Evolutionary conservation across 768 basidiomycete species (phyloP), one percentile per base, ranked within the genome.

Genomic region (Lentinula detonsa): DNA sequence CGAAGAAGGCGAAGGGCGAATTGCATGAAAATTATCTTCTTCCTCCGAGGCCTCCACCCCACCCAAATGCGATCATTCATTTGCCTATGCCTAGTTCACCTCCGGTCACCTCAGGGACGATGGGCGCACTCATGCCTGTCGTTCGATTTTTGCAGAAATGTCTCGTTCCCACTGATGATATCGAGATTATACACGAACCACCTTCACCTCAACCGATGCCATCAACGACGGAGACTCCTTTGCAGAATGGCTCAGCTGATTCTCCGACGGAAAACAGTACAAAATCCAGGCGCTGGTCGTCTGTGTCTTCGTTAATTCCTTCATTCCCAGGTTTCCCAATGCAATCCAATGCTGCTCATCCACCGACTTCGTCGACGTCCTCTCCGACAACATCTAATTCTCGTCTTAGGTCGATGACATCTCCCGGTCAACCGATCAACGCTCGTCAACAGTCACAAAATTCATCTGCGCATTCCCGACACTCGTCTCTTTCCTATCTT

Each of bases 51-150:
- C 89, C 90, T 4, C 84, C 90, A 16, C 88, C 89, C 0, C 83
- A 88, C 65, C 86, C 88, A 9, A 85, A 81, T 52, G 80, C 86
- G 1, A 82, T 91, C 43, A 79, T 92, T 5, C 91, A 91, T 67
- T 74, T 90, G 6, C 85, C 87, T 16, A 90, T 90, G 75, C 89
- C 91, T 3, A 85, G 83, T 64, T 85, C 85, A 4, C 88, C 86
- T 16, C 72, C 78, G 2, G 83, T 81, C 59, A 80, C 78, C 3
- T 73, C 79, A 53, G 70, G 73, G 37, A 83, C 84, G n/a, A 74
- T 87, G 73, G 77, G 78, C 16, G 74, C 81, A 45, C 73, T 93
- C 21, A 74, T 87, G 59, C 83, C 86, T 11, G 79, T 91, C 58
- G 73, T 92, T 51, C 75, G 79, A 45, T 90, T 91, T 71, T 70